Evolutionary conservation across 352 stramenopile species (phyloP), one percentile per base, ranked within the genome.

Genomic region (Phytophthora pini): DNA sequence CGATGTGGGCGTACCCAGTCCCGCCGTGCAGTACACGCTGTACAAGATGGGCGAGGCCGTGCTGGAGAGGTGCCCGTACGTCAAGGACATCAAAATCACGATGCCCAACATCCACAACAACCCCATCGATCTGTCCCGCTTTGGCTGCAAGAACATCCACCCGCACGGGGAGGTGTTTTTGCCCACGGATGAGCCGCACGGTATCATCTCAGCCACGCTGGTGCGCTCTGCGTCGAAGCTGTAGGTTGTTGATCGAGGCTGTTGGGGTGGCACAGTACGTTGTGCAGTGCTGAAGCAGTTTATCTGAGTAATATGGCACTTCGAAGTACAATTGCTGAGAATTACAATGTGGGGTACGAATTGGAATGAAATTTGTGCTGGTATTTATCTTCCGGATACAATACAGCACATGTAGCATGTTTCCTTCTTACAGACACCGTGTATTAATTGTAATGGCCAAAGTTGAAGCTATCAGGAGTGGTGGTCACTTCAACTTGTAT

Each of bases 51-150:
- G 86, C 46, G 76, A 89, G 46, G 85, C 82, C 11, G 87, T 94
- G 60, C 71, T 96, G 47, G 74, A 90, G 44, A 72, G 77, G 50
- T 85, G 79, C 48, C 66, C 80, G 32, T 78, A 76, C 43, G 86
- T 96, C 31, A 82, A 85, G 61, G 79, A 90, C 62, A 88, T 95
- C 57, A 87, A 61, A 53, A 85, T 93, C 66, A 73, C 64, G n/a
- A 92, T 92, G 80, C 86, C 88, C 27, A 97, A 96, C 73, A 88
- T 97, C 57, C 89, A 97, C 79, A 95, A 97, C 72, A 74, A 96
- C 31, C 88, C 89, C 15, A 89, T 97, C 27, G 83, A 96, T 52
- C 70, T 97, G 46, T 75, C 80, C 65, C 83, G 81, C 62, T 95
- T 96, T 54, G 87, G 87, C 15, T 74, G 95, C 51, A 84, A 85